Evolutionary conservation across 2,329 filamentous ascomycete species (phyloP).

Genomic region (Aspergillus viridinutans): DNA sequence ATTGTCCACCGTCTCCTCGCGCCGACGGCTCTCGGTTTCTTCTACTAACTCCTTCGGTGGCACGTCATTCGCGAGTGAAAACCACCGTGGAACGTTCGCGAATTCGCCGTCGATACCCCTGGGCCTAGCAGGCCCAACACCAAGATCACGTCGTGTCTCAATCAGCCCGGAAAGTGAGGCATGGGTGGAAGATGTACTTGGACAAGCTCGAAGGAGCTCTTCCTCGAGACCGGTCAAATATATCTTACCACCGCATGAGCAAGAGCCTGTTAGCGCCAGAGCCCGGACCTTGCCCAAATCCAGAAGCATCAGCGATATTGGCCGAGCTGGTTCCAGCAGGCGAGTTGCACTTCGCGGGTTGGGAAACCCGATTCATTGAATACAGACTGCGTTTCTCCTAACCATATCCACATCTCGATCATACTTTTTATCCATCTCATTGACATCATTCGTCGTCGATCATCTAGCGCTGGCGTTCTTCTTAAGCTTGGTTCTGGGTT

Average conservation of each 20-base stretch:
- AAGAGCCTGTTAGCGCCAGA: constrained; percentile 12
- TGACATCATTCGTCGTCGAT: background rate
- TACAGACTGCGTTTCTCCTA: background rate
- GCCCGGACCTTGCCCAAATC: constrained; percentile 25
- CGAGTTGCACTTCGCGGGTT: constrained; percentile 37
- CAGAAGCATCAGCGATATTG: constrained; percentile 39
- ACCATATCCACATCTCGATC: background rate
- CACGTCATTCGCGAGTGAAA: constrained; percentile 24
- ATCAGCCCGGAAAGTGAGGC: constrained; percentile 45
- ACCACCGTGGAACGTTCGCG: constrained; percentile 18
- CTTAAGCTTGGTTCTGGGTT: background rate
- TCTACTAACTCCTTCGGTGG: constrained; percentile 35
- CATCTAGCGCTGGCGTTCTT: background rate
- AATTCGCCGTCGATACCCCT: constrained; percentile 36
- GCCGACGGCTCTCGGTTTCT: constrained; percentile 36
- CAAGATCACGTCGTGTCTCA: constrained; percentile 34
- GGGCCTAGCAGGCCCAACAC: constrained; percentile 44
- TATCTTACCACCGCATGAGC: constrained; percentile 12
- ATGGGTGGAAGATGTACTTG: constrained; percentile 46
- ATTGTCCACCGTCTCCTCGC: constrained; percentile 23
- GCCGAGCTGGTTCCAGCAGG: constrained; percentile 31
- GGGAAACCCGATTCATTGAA: constrained; percentile 17
- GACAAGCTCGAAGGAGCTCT: constrained; percentile 39
- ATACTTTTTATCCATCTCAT: constrained; percentile 1
- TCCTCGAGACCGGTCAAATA: constrained; percentile 29